These are phyloP conservation scores for Mucor piriformis DNA, from an alignment of 371 early-diverging fungal genomes.

Conservation along the genomic window DNA sequence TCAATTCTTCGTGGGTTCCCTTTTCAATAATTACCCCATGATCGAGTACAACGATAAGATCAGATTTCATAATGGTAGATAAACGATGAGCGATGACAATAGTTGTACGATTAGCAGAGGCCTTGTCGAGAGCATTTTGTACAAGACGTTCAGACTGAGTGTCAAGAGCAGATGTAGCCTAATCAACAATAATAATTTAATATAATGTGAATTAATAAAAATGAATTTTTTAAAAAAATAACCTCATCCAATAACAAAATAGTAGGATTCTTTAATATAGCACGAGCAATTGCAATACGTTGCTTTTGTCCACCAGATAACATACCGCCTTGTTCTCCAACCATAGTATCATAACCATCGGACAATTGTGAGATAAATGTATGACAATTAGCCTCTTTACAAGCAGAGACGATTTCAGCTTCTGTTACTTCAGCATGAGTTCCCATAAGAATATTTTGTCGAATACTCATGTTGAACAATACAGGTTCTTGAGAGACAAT, in stretches of 20 bases:
- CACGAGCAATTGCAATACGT: constrained; percentile 75
- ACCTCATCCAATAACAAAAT: constrained; percentile 76
- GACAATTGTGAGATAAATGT: constrained; percentile 71
- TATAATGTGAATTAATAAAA: constrained; percentile 15
- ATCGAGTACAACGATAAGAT: constrained; percentile 76
- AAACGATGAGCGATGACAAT: constrained; percentile 89
- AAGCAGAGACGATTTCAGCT: constrained; percentile 63
- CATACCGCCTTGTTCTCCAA: constrained; percentile 52
- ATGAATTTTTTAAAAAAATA: constrained; percentile 2
- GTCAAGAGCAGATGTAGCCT: constrained; percentile 80
- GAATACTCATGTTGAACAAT: constrained; percentile 72
- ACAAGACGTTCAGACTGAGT: constrained; percentile 82
- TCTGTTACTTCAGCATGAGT: constrained; percentile 46
- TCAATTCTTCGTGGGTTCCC: constrained; percentile 67
- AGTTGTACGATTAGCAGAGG: constrained; percentile 74
- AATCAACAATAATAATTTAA: constrained; percentile 53
- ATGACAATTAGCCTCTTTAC: constrained; percentile 70
- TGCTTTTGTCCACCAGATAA: constrained; percentile 92
- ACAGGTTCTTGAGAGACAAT: constrained; percentile 75
- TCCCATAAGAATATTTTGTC: constrained; percentile 73
- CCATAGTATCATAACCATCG: constrained; percentile 72
- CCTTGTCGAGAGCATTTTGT: constrained; percentile 74
- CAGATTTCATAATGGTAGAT: constrained; percentile 74
- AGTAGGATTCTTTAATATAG: constrained; percentile 67
- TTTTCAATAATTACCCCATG: constrained; percentile 66